Evolutionary conservation across 2,329 filamentous ascomycete genomes (phyloP).

Genomic region (Myriangium duriaei): DNA sequence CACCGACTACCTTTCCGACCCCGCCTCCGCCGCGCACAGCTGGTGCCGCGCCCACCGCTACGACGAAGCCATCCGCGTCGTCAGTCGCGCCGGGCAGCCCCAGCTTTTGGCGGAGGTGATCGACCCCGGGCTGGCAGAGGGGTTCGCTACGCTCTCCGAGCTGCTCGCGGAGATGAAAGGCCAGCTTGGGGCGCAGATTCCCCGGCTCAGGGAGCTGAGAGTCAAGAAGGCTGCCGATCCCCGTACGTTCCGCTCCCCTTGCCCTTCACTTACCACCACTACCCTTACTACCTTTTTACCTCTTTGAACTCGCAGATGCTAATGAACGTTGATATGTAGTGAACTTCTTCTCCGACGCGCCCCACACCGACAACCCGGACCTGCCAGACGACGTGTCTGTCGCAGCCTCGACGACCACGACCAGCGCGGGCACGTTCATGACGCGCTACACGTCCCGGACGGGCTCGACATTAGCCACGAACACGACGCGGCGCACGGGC

Average conservation of each 20-base stretch:
- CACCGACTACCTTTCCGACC: constrained; percentile 64
- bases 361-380: constrained; percentile 42
- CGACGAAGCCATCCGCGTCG: constrained; percentile 72
- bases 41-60: constrained; percentile 84
- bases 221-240: constrained; percentile 73
- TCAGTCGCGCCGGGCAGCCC: constrained; percentile 47
- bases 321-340: no score
- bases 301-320: not conserved
- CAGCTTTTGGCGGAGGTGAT: constrained; percentile 56
- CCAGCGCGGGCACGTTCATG: constrained; percentile 65
- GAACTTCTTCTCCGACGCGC: constrained; percentile 64
- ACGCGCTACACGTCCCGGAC: constrained; percentile 77
- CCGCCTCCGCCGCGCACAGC: constrained; percentile 56
- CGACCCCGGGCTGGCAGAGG: constrained; percentile 68
- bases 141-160: constrained; percentile 72
- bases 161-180: constrained; percentile 84
- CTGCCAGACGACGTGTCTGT: constrained; percentile 87
- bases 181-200: constrained; percentile 74
- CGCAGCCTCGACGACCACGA: constrained; percentile 72
- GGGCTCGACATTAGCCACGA: constrained; percentile 57
- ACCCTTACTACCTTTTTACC: not conserved
- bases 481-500: constrained; percentile 64
- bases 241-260: constrained; percentile 20
- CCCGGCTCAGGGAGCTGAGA: constrained; percentile 71
- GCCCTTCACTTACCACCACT: no score